phyloP scores from a whole-genome alignment of 31 red algal species.

The Porphyra umbilicalis region DNA sequence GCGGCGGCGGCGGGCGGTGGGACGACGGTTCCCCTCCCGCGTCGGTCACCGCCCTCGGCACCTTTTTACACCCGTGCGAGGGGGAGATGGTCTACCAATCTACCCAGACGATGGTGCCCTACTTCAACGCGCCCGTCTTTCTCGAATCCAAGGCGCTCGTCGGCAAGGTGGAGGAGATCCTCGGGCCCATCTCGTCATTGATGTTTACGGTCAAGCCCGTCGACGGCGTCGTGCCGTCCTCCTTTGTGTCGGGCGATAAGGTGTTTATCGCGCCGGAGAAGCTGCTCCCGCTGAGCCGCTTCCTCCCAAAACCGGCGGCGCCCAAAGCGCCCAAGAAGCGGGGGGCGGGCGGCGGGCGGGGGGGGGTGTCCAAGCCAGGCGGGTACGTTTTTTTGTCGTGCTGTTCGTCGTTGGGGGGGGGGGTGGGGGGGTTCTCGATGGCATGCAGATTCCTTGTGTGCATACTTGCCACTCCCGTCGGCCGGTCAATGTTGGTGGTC shows the following conservation, averaged over 20 bases:
- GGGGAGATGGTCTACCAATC: conserved; percentile 92
- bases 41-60: conserved; percentile 51
- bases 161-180: conserved; percentile 93
- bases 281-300: conserved; percentile 79
- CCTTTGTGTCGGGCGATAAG: conserved; percentile 87
- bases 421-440: no score
- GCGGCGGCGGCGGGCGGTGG: conserved; percentile 27
- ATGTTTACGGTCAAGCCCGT: conserved; percentile 88
- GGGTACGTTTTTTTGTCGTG: conserved; percentile 5
- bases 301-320: conserved; percentile 40
- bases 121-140: conserved; percentile 96
- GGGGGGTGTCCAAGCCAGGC: conserved; percentile 13
- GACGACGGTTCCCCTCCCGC: conserved; percentile 74
- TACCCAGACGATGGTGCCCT: conserved; percentile 67
- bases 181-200: conserved; percentile 87
- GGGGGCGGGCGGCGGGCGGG: conserved; percentile 7
- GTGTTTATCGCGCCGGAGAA: conserved; percentile 83
- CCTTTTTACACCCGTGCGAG: conserved; percentile 83
- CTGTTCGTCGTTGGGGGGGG: background rate
- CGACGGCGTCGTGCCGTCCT: conserved; percentile 72
- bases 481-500: no score
- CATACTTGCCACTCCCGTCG: no score
- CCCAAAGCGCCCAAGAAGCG: conserved; percentile 33
- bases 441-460: no score
- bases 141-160: conserved; percentile 94